Conservation (phyloP, 1,139 yeast genomes). For the Arxiozyma telluris region DNA sequence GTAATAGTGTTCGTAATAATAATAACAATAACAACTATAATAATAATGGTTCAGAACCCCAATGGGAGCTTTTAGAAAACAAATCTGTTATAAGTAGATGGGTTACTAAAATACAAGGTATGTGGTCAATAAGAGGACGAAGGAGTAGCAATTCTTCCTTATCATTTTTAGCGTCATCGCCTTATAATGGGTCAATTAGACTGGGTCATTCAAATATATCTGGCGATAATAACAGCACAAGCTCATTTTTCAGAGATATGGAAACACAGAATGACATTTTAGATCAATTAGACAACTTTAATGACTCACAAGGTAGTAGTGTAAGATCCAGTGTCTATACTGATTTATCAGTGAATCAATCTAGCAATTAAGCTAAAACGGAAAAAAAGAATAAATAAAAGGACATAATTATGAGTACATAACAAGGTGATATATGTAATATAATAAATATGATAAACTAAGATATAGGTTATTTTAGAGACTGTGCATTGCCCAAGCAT, state of each 20-base stretch:
- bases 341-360: neutral
- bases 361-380: neutral
- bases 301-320: conserved; percentile 4
- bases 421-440: too few relatives aligned
- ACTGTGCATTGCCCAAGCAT: neutral
- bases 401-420: too few relatives aligned
- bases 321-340: conserved; percentile 4
- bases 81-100: conserved; percentile 1
- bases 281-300: conserved; percentile 22
- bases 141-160: neutral
- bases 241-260: conserved; percentile 24
- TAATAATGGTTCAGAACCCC: conserved; percentile 1
- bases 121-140: neutral
- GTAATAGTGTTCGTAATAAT: neutral
- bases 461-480: neutral
- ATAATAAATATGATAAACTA: too few relatives aligned
- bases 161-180: neutral
- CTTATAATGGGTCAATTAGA: conserved; percentile 2
- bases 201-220: neutral
- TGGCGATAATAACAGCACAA: neutral
- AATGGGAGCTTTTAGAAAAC: conserved; percentile 17
- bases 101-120: neutral
- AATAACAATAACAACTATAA: neutral
- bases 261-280: conserved; percentile 27
- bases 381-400: too few relatives aligned